Conservation (phyloP, 805 yeast species). For the Starmera pachycereana region DNA sequence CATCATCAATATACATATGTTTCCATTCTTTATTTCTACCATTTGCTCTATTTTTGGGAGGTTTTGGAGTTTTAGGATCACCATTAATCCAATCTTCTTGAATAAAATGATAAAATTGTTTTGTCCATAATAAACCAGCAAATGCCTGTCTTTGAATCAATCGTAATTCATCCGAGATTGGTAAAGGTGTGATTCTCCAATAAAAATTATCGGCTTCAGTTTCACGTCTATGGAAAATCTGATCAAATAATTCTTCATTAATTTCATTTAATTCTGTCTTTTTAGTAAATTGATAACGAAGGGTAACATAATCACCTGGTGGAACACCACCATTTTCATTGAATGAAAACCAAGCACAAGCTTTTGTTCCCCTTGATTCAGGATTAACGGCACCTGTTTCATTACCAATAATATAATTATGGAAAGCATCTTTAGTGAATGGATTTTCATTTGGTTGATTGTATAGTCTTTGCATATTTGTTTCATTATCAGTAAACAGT, state of each 20-base stretch:
- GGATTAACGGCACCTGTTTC: conserved; percentile 60
- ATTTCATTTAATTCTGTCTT: conserved; percentile 29
- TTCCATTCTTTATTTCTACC: conserved; percentile 88
- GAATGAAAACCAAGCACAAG: conserved; percentile 76
- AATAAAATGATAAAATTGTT: conserved; percentile 81
- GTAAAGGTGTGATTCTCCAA: conserved; percentile 80
- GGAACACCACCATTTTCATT: conserved; percentile 72
- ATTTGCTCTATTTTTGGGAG: conserved; percentile 71
- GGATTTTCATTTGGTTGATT: conserved; percentile 39
- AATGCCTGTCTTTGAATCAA: conserved; percentile 87
- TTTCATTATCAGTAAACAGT: conserved; percentile 83
- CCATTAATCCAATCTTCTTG: conserved; percentile 84
- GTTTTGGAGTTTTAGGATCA: conserved; percentile 73
- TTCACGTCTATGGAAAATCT: conserved; percentile 55
- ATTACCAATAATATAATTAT: conserved; percentile 63
- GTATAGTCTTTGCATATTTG: conserved; percentile 63
- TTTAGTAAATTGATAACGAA: conserved; percentile 62
- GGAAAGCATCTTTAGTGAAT: conserved; percentile 85
- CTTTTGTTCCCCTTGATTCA: conserved; percentile 61
- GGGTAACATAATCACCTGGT: conserved; percentile 77
- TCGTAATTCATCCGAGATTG: conserved; percentile 69
- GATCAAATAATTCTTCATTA: conserved; percentile 69
- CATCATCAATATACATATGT: conserved; percentile 79
- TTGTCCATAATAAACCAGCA: conserved; percentile 90
- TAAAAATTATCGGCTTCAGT: conserved; percentile 90